Percentiles rank a stretch among this genome's conserved stretches.
These are phyloP conservation scores for Blastosporella zonata DNA, from an alignment of 1,284 basidiomycete genomes.

Conservation along the genomic window DNA sequence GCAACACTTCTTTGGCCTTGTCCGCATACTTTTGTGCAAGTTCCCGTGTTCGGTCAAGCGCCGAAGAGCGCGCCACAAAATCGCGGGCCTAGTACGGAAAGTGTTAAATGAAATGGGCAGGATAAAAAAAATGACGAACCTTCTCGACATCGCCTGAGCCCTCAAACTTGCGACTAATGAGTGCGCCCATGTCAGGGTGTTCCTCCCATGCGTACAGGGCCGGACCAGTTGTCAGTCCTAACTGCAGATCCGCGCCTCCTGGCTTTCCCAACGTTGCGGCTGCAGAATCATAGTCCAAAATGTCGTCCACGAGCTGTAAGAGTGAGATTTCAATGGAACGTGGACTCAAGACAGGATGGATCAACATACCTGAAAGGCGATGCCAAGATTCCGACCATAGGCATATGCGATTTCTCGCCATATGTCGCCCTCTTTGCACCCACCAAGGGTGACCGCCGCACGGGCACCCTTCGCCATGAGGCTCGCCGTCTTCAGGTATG, in stretches of 20 bases:
- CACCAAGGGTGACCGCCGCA: constrained; percentile 87
- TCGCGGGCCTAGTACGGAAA: constrained; percentile 61
- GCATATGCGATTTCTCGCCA: constrained; percentile 94
- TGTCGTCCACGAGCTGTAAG: constrained; percentile 87
- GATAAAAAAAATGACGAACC: constrained; percentile 39
- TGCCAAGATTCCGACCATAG: constrained; percentile 56
- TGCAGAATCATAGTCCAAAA: constrained; percentile 86
- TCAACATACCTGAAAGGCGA: constrained; percentile 85
- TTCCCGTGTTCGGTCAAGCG: constrained; percentile 78
- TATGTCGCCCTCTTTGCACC: constrained; percentile 75
- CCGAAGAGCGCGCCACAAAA: constrained; percentile 76
- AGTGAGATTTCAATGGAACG: background rate
- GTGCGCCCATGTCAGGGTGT: constrained; percentile 79
- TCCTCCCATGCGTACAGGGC: constrained; percentile 96
- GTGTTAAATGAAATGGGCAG: background rate
- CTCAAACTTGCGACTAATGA: constrained; percentile 86
- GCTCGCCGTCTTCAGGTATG: constrained; percentile 95
- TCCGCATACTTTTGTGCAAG: constrained; percentile 77
- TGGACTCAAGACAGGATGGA: background rate
- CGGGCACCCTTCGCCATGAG: constrained; percentile 94
- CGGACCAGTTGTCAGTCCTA: constrained; percentile 93
- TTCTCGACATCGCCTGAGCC: constrained; percentile 87
- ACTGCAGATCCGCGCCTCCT: constrained; percentile 60
- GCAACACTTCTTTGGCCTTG: constrained; percentile 73
- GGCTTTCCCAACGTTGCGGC: constrained; percentile 37